A percentile compares a stretch with the other conserved stretches of the same genome.
Evolutionary conservation across 139 green algal species (phyloP).

Genomic region (Micromonas pusilla): DNA sequence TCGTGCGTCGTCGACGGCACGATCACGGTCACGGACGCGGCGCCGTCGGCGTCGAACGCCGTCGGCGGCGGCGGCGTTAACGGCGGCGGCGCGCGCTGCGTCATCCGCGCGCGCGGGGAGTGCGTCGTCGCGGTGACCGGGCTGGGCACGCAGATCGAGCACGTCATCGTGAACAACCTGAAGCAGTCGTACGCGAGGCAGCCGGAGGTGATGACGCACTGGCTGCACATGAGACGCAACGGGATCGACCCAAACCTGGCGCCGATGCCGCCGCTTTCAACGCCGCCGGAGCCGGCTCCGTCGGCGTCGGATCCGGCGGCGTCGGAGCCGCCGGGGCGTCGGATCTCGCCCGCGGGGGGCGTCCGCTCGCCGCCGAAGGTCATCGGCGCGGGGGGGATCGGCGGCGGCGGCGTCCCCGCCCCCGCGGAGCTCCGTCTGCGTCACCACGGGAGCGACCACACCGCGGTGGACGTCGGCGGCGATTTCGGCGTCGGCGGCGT

Average conservation of each 20-base stretch:
- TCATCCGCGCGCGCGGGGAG: background rate
- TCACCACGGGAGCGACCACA: background rate
- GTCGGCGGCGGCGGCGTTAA: background rate
- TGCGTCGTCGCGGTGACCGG: background rate
- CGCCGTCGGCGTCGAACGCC: too few relatives aligned
- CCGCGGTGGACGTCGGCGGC: background rate
- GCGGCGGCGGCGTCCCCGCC: too few relatives aligned
- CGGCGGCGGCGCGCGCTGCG: background rate
- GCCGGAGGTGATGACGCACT: background rate
- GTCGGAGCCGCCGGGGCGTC: background rate
- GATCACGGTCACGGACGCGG: background rate
- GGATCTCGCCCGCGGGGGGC: too few relatives aligned
- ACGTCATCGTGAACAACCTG: slow-evolving; percentile 7
- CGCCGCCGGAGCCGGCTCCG: background rate
- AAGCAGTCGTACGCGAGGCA: background rate
- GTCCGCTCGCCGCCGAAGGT: too few relatives aligned
- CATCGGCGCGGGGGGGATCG: too few relatives aligned
- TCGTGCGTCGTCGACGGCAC: background rate
- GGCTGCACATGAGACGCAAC: background rate
- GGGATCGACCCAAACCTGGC: too few relatives aligned
- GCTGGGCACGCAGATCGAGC: slow-evolving; percentile 2
- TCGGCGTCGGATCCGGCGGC: background rate
- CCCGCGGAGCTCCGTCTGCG: background rate
- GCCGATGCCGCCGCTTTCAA: background rate
- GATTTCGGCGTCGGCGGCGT: background rate